A percentile compares a stretch with the other conserved stretches of the same genome.
Evolutionary conservation across 148 eudicot species (phyloP).

Genomic region (Vaccinium corymbosum): DNA sequence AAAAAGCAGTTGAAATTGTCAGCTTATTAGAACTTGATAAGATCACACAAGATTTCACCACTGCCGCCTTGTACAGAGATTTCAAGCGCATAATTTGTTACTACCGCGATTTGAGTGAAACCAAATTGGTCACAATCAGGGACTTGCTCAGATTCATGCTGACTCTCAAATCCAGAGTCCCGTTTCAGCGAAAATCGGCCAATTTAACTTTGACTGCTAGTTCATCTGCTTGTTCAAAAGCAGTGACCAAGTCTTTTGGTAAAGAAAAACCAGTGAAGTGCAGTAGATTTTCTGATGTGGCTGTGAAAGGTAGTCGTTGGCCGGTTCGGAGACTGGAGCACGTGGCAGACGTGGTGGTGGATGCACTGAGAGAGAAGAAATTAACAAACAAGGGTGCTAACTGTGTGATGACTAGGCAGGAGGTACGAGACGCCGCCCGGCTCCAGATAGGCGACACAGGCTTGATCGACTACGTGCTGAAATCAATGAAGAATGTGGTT

Average conservation of each 20-base stretch:
- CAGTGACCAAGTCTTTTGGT: background rate
- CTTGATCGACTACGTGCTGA: constrained; percentile 80
- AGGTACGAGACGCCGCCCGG: constrained; percentile 84
- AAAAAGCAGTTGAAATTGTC: constrained; percentile 55
- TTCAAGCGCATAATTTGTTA: constrained; percentile 39
- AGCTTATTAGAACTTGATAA: constrained; percentile 55
- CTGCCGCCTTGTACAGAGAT: constrained; percentile 15
- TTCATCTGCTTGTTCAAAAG: constrained; percentile 2
- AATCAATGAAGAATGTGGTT: constrained; percentile 71
- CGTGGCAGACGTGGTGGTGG: constrained; percentile 68
- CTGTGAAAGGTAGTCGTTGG: constrained; percentile 77
- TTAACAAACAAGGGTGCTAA: constrained; percentile 14
- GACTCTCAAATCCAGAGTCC: constrained; percentile 36
- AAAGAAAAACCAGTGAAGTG: constrained; percentile 42
- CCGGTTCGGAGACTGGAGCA: constrained; percentile 66
- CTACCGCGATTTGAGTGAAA: constrained; percentile 60
- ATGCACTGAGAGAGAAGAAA: constrained; percentile 60
- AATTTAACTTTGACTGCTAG: background rate
- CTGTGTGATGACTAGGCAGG: constrained; percentile 77
- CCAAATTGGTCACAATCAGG: constrained; percentile 47
- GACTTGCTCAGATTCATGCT: constrained; percentile 75
- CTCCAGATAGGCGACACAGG: constrained; percentile 85
- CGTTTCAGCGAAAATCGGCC: constrained; percentile 9
- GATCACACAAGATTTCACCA: constrained; percentile 25
- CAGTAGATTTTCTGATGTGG: constrained; percentile 49